Evolutionary conservation across 768 basidiomycete genomes (phyloP).

Genomic region (Serendipita sp.): DNA sequence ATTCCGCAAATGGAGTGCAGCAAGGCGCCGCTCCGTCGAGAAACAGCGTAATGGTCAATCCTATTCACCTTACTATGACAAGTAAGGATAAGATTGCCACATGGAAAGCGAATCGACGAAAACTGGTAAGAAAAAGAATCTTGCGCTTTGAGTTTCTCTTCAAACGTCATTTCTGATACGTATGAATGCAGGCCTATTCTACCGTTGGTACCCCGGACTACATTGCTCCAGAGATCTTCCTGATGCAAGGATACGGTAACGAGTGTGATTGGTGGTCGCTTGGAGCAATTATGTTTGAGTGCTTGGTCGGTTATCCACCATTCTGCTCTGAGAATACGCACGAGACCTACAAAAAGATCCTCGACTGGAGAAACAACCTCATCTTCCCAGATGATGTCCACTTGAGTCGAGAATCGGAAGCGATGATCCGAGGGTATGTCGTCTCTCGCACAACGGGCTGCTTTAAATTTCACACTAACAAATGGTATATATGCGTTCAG

Average conservation of each 20-base stretch:
- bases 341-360: constrained; percentile 96
- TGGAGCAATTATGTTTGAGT: constrained; percentile 98
- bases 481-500: no score
- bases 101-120: constrained; percentile 96
- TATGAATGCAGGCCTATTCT: constrained; percentile 72
- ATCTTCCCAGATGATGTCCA: constrained; percentile 90
- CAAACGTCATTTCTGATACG: not conserved
- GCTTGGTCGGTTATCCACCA: constrained; percentile 89
- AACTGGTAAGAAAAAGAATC: constrained; percentile 45
- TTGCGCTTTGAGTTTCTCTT: constrained; percentile 3
- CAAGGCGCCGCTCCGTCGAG: constrained; percentile 26
- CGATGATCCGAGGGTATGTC: constrained; percentile 67
- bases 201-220: constrained; percentile 96
- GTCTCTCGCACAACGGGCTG: not conserved
- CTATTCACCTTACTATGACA: constrained; percentile 91
- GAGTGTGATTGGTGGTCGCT: constrained; percentile 99
- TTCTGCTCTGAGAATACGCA: constrained; percentile 95
- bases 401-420: constrained; percentile 79
- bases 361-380: constrained; percentile 81
- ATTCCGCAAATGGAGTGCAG: constrained; percentile 38
- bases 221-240: constrained; percentile 94
- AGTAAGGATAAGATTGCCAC: constrained; percentile 90
- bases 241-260: constrained; percentile 92
- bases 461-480: not conserved
- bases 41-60: constrained; percentile 95